Percentiles rank a stretch among this genome's conserved stretches.
phyloP scores from a whole-genome alignment of 208 protist genomes.

The Leishmania arabica region DNA sequence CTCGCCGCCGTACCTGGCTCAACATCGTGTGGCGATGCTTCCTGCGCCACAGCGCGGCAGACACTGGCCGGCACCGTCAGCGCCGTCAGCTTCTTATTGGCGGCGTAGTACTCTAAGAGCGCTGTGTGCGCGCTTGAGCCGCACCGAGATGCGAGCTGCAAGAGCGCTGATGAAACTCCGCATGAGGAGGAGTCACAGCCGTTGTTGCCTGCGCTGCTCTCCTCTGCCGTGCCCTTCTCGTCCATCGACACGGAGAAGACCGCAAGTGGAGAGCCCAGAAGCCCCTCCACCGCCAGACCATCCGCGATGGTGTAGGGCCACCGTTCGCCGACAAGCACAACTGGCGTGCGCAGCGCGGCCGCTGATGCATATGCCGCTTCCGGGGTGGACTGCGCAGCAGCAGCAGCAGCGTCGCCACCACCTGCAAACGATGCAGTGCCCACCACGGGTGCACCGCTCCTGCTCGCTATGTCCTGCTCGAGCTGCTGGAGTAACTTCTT shows the following conservation, averaged over 20 bases:
- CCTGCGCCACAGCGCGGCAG: background rate
- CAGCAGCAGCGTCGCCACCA: background rate
- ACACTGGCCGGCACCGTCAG: background rate
- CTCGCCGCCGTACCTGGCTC: background rate
- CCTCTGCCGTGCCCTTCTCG: background rate
- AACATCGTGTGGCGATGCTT: background rate
- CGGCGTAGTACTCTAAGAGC: slow-evolving; percentile 13
- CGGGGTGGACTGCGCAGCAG: background rate
- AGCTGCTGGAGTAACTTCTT: background rate
- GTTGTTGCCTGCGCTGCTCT: background rate
- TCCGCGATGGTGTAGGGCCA: slow-evolving; percentile 13
- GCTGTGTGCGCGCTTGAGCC: slow-evolving; percentile 6
- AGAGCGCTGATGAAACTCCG: background rate
- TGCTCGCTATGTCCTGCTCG: background rate
- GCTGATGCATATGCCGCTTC: background rate
- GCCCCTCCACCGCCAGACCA: slow-evolving; percentile 11
- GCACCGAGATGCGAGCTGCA: background rate
- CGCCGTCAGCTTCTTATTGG: slow-evolving; percentile 6
- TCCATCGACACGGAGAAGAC: slow-evolving; percentile 7
- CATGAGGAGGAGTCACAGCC: background rate
- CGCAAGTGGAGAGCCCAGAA: slow-evolving; percentile 4
- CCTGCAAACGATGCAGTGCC: background rate
- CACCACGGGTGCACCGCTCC: background rate
- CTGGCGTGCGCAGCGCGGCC: background rate
- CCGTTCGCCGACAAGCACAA: background rate